Evolutionary conservation across 306 rosid species (phyloP).

Genomic region (Medicago ruthenica): DNA sequence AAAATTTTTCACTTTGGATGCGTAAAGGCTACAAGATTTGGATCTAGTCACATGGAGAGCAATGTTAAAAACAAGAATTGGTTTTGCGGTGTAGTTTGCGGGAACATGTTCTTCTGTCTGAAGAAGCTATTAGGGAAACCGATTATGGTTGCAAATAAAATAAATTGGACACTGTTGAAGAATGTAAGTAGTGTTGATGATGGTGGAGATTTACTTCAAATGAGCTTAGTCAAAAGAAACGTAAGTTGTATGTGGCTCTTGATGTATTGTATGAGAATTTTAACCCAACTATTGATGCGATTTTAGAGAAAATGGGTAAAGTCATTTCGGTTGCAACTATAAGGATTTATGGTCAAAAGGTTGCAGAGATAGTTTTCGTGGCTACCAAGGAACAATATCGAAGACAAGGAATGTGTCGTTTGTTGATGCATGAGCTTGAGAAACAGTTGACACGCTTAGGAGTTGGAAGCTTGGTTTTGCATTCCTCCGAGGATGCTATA

Average conservation of each 20-base stretch:
- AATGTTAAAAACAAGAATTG: constrained; percentile 15
- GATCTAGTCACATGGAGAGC: not conserved
- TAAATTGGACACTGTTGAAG: constrained; percentile 68
- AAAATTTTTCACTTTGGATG: constrained; percentile 57
- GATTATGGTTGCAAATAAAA: constrained; percentile 46
- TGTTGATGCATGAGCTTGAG: constrained; percentile 67
- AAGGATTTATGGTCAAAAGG: constrained; percentile 54
- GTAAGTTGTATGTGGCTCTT: too few species aligned
- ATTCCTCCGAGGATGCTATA: constrained; percentile 49
- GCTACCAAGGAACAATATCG: constrained; percentile 58
- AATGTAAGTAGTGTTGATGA: not conserved
- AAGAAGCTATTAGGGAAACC: constrained; percentile 55
- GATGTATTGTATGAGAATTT: too few species aligned
- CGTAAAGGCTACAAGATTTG: constrained; percentile 12
- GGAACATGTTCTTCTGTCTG: constrained; percentile 46
- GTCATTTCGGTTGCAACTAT: constrained; percentile 53
- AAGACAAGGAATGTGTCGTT: constrained; percentile 61
- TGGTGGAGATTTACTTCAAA: too few species aligned
- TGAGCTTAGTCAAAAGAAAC: too few species aligned
- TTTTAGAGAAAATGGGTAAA: constrained; percentile 56
- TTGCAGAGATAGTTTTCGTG: constrained; percentile 75
- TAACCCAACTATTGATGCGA: too few species aligned
- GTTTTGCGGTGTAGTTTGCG: constrained; percentile 62
- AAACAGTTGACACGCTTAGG: constrained; percentile 51
- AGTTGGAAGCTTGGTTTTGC: constrained; percentile 62